A percentile compares a stretch with the other conserved stretches of the same genome.
Evolutionary conservation across 1,284 basidiomycete genomes (phyloP).

Genomic region (Pseudozyma thailandica): DNA sequence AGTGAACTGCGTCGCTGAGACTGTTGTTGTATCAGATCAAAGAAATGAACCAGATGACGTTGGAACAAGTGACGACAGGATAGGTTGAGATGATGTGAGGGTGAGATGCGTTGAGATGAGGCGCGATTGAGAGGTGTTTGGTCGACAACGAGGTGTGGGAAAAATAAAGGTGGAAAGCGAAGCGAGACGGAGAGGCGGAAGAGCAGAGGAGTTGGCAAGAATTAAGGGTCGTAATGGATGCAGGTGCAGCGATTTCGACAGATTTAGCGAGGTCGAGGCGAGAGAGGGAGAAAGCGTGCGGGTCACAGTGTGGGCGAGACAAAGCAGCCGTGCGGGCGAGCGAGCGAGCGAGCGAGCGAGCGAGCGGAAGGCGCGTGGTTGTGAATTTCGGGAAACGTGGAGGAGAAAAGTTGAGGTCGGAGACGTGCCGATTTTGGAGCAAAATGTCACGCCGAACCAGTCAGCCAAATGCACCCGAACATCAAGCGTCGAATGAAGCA

Average conservation of each 20-base stretch:
- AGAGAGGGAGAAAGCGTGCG: constrained; percentile 1
- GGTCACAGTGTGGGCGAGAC: constrained; percentile 5
- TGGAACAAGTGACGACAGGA: not conserved
- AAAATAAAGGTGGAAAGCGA: constrained; percentile 1
- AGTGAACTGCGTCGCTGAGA: constrained; percentile 43
- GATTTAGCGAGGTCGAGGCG: not conserved
- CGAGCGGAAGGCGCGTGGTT: constrained; percentile 4
- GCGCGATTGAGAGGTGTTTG: not conserved
- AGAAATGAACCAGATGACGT: not conserved
- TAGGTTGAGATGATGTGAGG: not conserved
- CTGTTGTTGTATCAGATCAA: too few species aligned
- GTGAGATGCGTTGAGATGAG: not conserved
- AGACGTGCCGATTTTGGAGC: constrained; percentile 10
- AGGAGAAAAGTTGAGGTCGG: not conserved
- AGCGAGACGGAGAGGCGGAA: constrained; percentile 2
- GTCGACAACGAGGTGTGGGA: not conserved
- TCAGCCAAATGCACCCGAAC: not conserved
- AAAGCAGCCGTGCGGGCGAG: constrained; percentile 2
- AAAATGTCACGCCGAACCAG: not conserved
- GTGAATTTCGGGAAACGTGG: constrained; percentile 14
- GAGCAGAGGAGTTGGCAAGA: not conserved
- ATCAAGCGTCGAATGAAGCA: not conserved
- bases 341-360: not conserved
- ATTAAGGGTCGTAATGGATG: not conserved
- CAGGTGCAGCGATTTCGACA: too few species aligned